These are phyloP conservation scores for Ceratorhiza oryzae-sativae DNA, from an alignment of 1,284 basidiomycete genomes.

Conservation along the genomic window DNA sequence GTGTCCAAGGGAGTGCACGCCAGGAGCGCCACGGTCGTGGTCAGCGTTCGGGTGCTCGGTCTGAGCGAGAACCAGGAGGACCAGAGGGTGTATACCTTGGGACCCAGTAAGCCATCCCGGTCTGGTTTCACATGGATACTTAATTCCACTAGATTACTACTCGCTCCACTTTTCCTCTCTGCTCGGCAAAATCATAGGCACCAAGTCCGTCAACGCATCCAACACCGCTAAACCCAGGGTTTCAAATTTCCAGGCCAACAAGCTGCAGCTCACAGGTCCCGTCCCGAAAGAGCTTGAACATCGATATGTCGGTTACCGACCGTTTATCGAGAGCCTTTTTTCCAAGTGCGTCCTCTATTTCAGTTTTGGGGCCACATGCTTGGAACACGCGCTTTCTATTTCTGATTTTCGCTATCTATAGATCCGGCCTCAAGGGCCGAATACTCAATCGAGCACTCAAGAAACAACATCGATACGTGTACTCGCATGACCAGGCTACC, in stretches of 20 bases:
- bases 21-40: constrained; percentile 47
- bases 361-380: too few relatives aligned
- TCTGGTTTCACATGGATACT: neutral
- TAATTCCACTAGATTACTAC: constrained; percentile 47
- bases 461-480: constrained; percentile 56
- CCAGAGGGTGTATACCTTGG: constrained; percentile 55
- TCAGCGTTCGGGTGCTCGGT: constrained; percentile 53
- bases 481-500: constrained; percentile 55
- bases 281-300: constrained; percentile 56
- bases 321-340: constrained; percentile 58
- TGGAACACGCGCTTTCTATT: neutral
- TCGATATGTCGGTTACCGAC: constrained; percentile 57
- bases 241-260: constrained; percentile 57
- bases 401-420: neutral
- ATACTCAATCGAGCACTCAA: constrained; percentile 55
- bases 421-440: constrained; percentile 52
- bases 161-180: constrained; percentile 51
- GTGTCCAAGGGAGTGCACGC: constrained; percentile 46
- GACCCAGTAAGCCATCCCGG: constrained; percentile 49
- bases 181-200: constrained; percentile 47
- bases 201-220: constrained; percentile 37
- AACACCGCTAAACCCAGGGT: constrained; percentile 39
- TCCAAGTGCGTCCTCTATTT: constrained; percentile 44
- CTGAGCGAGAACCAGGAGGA: constrained; percentile 50
- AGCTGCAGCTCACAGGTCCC: constrained; percentile 57